Conservation (phyloP, 305 asterid genomes). For the Fraxinus angustifolia region DNA sequence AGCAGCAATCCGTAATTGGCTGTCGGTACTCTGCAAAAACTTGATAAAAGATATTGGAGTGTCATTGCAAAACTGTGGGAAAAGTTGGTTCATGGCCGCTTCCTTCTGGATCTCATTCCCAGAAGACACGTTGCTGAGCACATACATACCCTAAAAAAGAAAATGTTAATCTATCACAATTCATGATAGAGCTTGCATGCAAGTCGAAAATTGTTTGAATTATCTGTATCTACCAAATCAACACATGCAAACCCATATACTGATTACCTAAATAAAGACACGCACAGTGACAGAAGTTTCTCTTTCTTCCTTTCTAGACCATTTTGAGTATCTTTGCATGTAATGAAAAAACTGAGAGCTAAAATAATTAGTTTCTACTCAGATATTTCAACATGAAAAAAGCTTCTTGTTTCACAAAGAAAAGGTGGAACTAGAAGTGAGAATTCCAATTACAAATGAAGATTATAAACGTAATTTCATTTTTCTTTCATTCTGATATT, state of each 20-base stretch:
- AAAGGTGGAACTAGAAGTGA: constrained; percentile 4
- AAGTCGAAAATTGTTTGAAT: background rate
- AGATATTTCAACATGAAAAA: background rate
- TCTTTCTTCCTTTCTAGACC: background rate
- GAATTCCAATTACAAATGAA: background rate
- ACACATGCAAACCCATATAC: constrained; percentile 5
- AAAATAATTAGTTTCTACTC: background rate
- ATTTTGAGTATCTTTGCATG: background rate
- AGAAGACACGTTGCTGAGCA: constrained; percentile 77
- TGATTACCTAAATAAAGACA: background rate
- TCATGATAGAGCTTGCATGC: constrained; percentile 5
- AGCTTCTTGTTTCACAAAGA: background rate
- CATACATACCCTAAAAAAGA: constrained; percentile 62
- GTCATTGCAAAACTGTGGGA: constrained; percentile 38
- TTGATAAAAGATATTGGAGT: constrained; percentile 44
- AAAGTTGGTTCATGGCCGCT: constrained; percentile 71
- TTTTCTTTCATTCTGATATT: background rate
- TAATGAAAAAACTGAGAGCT: background rate
- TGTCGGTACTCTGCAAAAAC: constrained; percentile 66
- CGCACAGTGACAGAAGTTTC: background rate
- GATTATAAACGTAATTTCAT: background rate
- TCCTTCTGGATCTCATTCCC: constrained; percentile 87
- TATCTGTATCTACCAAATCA: background rate
- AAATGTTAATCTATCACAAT: background rate
- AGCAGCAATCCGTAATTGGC: constrained; percentile 72